A percentile compares a stretch with the other conserved stretches of the same genome.
These are phyloP conservation scores for Chernovozyma sophiae-reginae DNA, from an alignment of 1,139 yeast species.

Conservation along the genomic window DNA sequence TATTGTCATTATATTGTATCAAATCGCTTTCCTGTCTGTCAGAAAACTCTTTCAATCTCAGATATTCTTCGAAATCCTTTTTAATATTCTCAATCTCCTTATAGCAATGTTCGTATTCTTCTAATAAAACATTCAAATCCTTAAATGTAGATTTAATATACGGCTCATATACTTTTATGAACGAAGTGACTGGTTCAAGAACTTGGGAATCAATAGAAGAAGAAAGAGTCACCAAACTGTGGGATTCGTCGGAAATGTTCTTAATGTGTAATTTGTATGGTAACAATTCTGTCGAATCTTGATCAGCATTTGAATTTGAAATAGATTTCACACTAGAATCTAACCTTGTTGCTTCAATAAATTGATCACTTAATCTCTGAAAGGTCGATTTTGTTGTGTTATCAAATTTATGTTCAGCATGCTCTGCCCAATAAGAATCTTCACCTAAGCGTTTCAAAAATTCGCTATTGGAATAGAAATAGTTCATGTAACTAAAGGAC, in stretches of 20 bases:
- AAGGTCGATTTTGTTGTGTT: constrained; percentile 3
- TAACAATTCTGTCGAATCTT: not conserved
- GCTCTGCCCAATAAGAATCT: constrained; percentile 16
- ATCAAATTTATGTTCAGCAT: not conserved
- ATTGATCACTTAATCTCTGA: constrained; percentile 5
- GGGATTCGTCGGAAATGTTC: constrained; percentile 21
- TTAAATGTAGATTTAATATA: constrained; percentile 22
- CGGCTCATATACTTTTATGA: constrained; percentile 37
- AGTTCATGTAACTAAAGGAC: constrained; percentile 36
- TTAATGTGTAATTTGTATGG: constrained; percentile 11
- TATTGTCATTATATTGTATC: not conserved
- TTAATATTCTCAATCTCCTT: constrained; percentile 27
- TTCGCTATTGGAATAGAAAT: constrained; percentile 36
- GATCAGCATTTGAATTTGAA: not conserved
- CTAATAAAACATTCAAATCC: constrained; percentile 22
- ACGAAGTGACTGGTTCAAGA: constrained; percentile 31
- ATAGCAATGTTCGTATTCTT: constrained; percentile 25
- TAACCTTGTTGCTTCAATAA: constrained; percentile 6
- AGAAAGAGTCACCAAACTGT: constrained; percentile 24
- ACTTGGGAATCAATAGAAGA: constrained; percentile 34
- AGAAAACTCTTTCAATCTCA: constrained; percentile 28
- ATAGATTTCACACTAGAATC: not conserved
- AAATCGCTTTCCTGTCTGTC: constrained; percentile 6
- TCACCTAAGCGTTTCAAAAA: constrained; percentile 24
- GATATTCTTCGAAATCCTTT: constrained; percentile 28